Percentiles rank a stretch among this genome's conserved stretches.
Conservation (phyloP, 495 filamentous ascomycete genomes). For the Neurospora sp. region DNA sequence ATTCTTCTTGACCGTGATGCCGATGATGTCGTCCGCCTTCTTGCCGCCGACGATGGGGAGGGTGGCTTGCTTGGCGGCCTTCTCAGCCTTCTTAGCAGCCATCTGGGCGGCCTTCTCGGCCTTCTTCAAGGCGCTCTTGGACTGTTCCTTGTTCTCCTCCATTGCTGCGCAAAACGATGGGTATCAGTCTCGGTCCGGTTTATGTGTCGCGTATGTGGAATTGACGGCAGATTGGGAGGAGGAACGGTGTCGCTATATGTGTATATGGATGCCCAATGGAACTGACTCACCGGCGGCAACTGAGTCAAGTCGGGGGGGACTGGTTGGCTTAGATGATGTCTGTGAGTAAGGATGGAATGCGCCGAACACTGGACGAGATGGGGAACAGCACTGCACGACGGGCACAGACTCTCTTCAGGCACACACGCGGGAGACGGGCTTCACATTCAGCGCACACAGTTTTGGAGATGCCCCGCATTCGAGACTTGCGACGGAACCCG, state of each 20-base stretch:
- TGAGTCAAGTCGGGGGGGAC: neutral
- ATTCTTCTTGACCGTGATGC: constrained; percentile 74
- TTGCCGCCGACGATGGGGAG: constrained; percentile 40
- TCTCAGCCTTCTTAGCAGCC: constrained; percentile 57
- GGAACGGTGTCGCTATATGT: neutral
- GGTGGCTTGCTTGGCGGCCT: constrained; percentile 47
- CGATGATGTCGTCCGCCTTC: constrained; percentile 57
- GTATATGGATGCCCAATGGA: neutral
- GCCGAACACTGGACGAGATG: neutral
- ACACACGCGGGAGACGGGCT: neutral
- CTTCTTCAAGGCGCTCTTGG: constrained; percentile 67
- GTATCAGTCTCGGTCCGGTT: neutral
- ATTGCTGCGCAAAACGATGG: constrained; percentile 17
- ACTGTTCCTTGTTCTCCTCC: constrained; percentile 39
- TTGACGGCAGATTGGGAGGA: neutral
- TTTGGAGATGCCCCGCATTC: neutral
- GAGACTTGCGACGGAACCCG: neutral
- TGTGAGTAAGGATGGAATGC: neutral
- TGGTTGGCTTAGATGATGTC: neutral
- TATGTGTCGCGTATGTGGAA: neutral
- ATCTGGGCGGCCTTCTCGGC: constrained; percentile 56
- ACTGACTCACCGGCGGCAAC: constrained; percentile 1
- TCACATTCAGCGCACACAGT: neutral
- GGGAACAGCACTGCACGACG: neutral
- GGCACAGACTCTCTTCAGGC: neutral